A percentile compares a stretch with the other conserved stretches of the same genome.
Evolutionary conservation across 1,284 basidiomycete species (phyloP).

Genomic region (Apiotrichum akiyoshidainum): DNA sequence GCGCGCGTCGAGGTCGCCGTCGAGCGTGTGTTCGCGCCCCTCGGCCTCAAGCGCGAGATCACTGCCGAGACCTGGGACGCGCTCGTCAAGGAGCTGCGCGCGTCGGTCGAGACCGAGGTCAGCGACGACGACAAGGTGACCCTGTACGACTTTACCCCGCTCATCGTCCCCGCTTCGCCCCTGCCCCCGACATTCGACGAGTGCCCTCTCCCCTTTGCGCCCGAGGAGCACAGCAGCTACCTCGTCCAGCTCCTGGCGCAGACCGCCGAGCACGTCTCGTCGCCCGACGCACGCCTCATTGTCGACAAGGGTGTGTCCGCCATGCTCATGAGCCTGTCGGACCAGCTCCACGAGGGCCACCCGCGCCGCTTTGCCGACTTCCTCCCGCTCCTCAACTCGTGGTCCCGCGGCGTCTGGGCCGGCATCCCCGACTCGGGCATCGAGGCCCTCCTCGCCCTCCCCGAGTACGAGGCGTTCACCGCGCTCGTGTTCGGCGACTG

Average conservation of each 20-base stretch:
- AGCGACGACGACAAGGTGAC: conserved; percentile 9
- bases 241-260: conserved; percentile 39
- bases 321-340: conserved; percentile 30
- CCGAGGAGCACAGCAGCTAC: conserved; percentile 29
- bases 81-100: conserved; percentile 40
- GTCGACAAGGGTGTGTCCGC: conserved; percentile 39
- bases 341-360: conserved; percentile 18
- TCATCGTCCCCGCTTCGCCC: conserved; percentile 37
- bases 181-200: conserved; percentile 17
- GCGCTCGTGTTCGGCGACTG: conserved; percentile 51
- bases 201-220: conserved; percentile 22
- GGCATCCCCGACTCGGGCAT: conserved; percentile 46
- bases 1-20: conserved; percentile 39
- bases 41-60: conserved; percentile 47
- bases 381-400: conserved; percentile 42
- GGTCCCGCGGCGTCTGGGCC: conserved; percentile 48
- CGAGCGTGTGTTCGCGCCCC: conserved; percentile 39
- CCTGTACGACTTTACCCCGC: conserved; percentile 40
- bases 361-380: conserved; percentile 34
- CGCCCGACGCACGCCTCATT: conserved; percentile 42
- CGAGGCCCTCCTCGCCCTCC: conserved; percentile 39
- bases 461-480: conserved; percentile 46
- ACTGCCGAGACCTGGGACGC: conserved; percentile 38
- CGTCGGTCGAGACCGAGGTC: conserved; percentile 36
- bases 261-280: conserved; percentile 36